These are phyloP conservation scores for Ogataea angusta DNA, from an alignment of 805 yeast genomes.

Conservation along the genomic window DNA sequence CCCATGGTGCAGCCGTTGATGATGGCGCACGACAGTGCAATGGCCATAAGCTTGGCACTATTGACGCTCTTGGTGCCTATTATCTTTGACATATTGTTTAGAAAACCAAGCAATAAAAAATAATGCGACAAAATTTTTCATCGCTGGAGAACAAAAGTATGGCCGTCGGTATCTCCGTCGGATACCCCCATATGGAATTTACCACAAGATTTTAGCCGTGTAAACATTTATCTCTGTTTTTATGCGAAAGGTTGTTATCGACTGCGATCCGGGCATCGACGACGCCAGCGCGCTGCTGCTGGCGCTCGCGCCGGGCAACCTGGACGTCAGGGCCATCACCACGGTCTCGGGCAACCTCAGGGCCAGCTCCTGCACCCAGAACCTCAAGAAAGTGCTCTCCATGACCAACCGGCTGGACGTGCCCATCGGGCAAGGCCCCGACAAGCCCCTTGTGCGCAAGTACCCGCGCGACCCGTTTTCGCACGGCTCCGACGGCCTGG, in stretches of 20 bases:
- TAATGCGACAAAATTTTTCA: neutral
- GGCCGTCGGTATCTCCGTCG: slow-evolving; percentile 13
- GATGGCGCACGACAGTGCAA: slow-evolving; percentile 24
- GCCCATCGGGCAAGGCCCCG: slow-evolving; percentile 29
- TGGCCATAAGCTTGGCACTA: slow-evolving; percentile 20
- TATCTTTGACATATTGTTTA: neutral
- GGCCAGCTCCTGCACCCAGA: slow-evolving; percentile 22
- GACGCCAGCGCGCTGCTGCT: slow-evolving; percentile 26
- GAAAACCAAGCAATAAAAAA: neutral
- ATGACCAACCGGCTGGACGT: slow-evolving; percentile 21
- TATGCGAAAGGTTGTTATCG: slow-evolving; percentile 23
- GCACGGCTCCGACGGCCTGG: slow-evolving; percentile 27
- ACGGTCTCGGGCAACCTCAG: slow-evolving; percentile 28
- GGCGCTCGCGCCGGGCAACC: slow-evolving; percentile 22
- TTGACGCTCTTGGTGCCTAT: slow-evolving; percentile 6
- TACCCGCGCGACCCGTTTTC: slow-evolving; percentile 29
- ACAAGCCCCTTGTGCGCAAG: slow-evolving; percentile 25
- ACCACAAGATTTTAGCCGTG: neutral
- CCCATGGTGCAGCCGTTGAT: slow-evolving; percentile 29
- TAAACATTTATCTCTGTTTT: neutral
- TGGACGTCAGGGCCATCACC: slow-evolving; percentile 28
- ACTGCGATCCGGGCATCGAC: slow-evolving; percentile 30
- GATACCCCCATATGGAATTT: neutral
- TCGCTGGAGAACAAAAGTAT: neutral
- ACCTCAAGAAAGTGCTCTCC: slow-evolving; percentile 21